Evolutionary conservation across 2,329 filamentous ascomycete species (phyloP).

Genomic region (Trichoderma arundinaceum): DNA sequence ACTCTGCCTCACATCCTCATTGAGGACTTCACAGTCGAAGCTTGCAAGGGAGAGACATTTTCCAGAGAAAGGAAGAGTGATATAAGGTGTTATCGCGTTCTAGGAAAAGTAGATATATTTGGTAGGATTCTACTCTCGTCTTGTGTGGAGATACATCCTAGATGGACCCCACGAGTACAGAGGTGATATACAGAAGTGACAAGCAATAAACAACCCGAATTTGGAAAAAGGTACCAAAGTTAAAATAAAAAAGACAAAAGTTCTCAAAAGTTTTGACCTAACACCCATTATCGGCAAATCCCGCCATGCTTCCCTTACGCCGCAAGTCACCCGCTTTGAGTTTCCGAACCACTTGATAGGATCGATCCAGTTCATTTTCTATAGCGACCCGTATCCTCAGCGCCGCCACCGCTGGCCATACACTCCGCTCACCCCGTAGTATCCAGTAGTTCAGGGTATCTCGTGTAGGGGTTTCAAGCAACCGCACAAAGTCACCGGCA

Average conservation of each 20-base stretch:
- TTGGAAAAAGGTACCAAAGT: neutral
- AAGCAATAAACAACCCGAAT: neutral
- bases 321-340: conserved; percentile 59
- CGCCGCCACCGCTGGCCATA: conserved; percentile 88
- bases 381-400: conserved; percentile 82
- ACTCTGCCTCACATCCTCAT: no score
- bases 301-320: conserved; percentile 52
- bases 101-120: no score
- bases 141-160: no score
- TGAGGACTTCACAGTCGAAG: no score
- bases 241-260: neutral
- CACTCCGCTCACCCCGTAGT: conserved; percentile 78
- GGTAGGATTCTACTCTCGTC: no score
- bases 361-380: conserved; percentile 84
- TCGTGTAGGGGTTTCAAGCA: conserved; percentile 82
- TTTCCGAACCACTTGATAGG: conserved; percentile 79
- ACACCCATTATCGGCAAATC: conserved; percentile 36
- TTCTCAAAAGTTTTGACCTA: neutral
- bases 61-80: no score
- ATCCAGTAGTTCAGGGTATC: conserved; percentile 86
- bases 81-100: no score
- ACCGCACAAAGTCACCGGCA: conserved; percentile 71
- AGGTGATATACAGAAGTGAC: no score
- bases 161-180: no score
- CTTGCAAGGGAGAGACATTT: no score